Evolutionary conservation across 2,329 filamentous ascomycete species (phyloP).

Genomic region (Xylariaceae sp.): DNA sequence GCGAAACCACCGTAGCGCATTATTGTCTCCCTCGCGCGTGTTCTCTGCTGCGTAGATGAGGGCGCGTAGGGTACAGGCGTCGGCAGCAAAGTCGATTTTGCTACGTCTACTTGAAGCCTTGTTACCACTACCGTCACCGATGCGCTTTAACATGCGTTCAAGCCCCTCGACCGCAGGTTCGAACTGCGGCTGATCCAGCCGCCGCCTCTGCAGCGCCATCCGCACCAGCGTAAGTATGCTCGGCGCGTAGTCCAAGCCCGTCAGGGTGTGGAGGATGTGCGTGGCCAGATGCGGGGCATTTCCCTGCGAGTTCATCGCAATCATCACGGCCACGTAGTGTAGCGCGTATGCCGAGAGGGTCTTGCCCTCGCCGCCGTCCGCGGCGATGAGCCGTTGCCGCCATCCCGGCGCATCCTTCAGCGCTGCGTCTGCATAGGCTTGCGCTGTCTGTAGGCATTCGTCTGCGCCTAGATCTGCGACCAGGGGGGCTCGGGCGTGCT

Average conservation of each 20-base stretch:
- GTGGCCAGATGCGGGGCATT: conserved; percentile 34
- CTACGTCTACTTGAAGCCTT: neutral
- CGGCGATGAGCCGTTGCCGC: conserved; percentile 31
- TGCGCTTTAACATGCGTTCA: conserved; percentile 24
- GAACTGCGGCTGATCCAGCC: conserved; percentile 29
- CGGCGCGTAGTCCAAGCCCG: conserved; percentile 44
- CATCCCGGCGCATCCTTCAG: conserved; percentile 31
- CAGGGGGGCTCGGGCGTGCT: conserved; percentile 9
- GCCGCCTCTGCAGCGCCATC: conserved; percentile 16
- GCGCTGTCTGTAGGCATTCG: conserved; percentile 33
- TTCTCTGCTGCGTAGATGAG: conserved; percentile 33
- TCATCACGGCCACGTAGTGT: conserved; percentile 42
- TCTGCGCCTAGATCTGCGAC: conserved; percentile 32
- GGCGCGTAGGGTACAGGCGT: conserved; percentile 48
- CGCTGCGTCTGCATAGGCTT: conserved; percentile 37
- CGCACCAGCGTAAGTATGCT: conserved; percentile 45
- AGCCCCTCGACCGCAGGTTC: conserved; percentile 31
- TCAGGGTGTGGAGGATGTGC: conserved; percentile 47
- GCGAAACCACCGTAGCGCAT: conserved; percentile 42
- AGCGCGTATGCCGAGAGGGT: conserved; percentile 34
- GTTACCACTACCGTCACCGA: conserved; percentile 31
- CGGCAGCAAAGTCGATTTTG: conserved; percentile 32
- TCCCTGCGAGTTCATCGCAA: conserved; percentile 20
- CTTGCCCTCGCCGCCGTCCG: neutral
- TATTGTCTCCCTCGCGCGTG: conserved; percentile 25